Base-by-base conservation (phyloP, 163 green algal genomes). In the Chloromonas sp. region DNA sequence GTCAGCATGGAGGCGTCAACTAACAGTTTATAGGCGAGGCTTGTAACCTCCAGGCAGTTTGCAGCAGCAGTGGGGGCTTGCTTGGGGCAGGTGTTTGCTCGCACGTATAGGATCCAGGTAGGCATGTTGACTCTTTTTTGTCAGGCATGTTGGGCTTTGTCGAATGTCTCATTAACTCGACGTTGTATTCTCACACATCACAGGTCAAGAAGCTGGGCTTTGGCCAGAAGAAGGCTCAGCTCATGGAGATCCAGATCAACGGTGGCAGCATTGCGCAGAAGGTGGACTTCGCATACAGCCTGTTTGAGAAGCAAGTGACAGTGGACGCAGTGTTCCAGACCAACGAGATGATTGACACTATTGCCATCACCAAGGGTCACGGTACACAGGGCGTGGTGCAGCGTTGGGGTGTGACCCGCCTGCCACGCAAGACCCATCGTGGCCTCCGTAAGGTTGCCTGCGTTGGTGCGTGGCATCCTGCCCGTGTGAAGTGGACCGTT, bases 181-280 rank as follows among this genome's bases (percentile, higher is more conserved):
- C 66, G 66, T 11, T 5, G 5, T 74, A 5, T 5, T 11, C 11
- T 74, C 66, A 11, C 66, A 36, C 11, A 11, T 11, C 66, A 59
- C 89, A 96, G 92, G 92, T 96, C 89, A 93, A 94, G 92, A 99
- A 99, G 94, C 90, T 98, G 70, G 87, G 87, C 85, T 91, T 98
- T 14, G 93, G 93, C 85, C 93, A 98, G 92, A 99, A 99, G 94
- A 99, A 99, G 96, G 96, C 96, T 1, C 97, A 99, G 91, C 88
- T 99, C 74, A 96, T 98, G 86, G 97, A 99, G 95, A 98, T 99
- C 90, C 97, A 99, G 92, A 92, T 99, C 76, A 99, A 99, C 91
- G 97, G 97, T 85, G 97, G 97, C 86, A 89, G 78, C 74, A 82
- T 96, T 3, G 94, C 93, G 1, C 93, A 96, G 84, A 99, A 99